These are phyloP conservation scores for Saccharomycopsis capsularis DNA, from an alignment of 805 yeast species.

Conservation along the genomic window DNA sequence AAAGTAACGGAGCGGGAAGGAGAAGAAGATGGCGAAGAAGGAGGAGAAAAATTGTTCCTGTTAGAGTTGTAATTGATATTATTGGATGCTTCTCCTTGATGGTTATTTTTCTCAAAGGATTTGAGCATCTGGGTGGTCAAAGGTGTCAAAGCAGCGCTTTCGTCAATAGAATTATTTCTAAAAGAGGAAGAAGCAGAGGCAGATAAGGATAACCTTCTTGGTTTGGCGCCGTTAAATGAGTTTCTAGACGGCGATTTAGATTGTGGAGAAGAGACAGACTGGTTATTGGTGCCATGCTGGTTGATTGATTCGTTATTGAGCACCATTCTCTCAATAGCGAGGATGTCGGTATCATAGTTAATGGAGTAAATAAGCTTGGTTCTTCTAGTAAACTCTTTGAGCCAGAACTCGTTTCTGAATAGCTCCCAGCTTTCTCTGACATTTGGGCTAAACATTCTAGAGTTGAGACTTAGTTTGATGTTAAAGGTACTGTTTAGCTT, in stretches of 20 bases:
- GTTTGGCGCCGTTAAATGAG: neutral
- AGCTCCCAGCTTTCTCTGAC: slow-evolving; percentile 92
- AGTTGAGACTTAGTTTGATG: slow-evolving; percentile 63
- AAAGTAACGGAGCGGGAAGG: neutral
- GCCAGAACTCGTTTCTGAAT: slow-evolving; percentile 91
- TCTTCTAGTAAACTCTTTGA: slow-evolving; percentile 67
- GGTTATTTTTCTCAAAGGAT: too few relatives aligned
- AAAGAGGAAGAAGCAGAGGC: neutral
- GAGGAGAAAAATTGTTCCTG: neutral
- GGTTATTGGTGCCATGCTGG: neutral
- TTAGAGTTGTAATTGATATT: too few relatives aligned
- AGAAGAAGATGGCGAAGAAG: neutral
- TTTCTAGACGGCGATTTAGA: slow-evolving; percentile 14
- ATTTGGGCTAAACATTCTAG: slow-evolving; percentile 75
- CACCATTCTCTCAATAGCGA: slow-evolving; percentile 19
- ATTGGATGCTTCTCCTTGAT: too few relatives aligned
- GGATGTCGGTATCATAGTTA: slow-evolving; percentile 17
- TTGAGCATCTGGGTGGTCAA: slow-evolving; percentile 15
- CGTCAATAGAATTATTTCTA: neutral
- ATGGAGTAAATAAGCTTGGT: slow-evolving; percentile 20
- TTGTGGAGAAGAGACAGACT: neutral
- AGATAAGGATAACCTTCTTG: neutral
- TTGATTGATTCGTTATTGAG: slow-evolving; percentile 13
- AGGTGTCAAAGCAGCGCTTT: slow-evolving; percentile 6
- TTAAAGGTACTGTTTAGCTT: slow-evolving; percentile 14